Percentiles rank a stretch among this genome's conserved stretches.
These are phyloP conservation scores for Priceomyces medius DNA, from an alignment of 805 yeast species.

Conservation along the genomic window DNA sequence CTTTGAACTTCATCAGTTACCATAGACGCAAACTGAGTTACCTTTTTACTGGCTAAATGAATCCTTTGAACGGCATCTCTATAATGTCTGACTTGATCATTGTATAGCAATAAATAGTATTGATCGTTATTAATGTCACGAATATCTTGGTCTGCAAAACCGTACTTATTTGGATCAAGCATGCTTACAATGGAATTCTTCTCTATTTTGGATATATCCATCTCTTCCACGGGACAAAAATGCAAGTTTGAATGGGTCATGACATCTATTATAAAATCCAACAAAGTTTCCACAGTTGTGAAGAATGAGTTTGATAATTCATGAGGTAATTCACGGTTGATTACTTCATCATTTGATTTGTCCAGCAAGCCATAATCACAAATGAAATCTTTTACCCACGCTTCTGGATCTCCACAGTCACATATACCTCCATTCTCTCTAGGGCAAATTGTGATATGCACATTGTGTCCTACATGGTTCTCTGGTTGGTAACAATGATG, in stretches of 20 bases:
- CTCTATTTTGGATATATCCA: conserved; percentile 21
- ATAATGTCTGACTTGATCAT: conserved; percentile 76
- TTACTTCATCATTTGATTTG: conserved; percentile 6
- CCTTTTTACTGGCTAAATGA: conserved; percentile 61
- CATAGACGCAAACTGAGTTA: conserved; percentile 67
- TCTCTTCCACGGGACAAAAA: conserved; percentile 27
- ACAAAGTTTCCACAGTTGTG: conserved; percentile 43
- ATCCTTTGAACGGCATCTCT: conserved; percentile 71
- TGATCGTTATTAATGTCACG: conserved; percentile 40
- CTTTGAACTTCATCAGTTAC: conserved; percentile 60
- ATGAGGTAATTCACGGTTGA: conserved; percentile 34
- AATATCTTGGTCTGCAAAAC: conserved; percentile 27
- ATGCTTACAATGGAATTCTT: conserved; percentile 28
- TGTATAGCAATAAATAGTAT: conserved; percentile 63
- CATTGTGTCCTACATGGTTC: conserved; percentile 71
- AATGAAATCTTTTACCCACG: conserved; percentile 57
- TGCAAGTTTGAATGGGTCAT: conserved; percentile 49
- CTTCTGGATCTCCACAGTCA: conserved; percentile 89
- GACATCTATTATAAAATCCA: conserved; percentile 65
- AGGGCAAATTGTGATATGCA: conserved; percentile 60
- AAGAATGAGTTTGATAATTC: conserved; percentile 39
- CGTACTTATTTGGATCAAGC: conserved; percentile 45
- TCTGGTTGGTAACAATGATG: conserved; percentile 68
- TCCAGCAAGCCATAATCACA: conserved; percentile 43
- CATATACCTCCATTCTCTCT: conserved; percentile 78